Conservation (phyloP, 2,329 filamentous ascomycete genomes). For the Thielaviopsis populi region DNA sequence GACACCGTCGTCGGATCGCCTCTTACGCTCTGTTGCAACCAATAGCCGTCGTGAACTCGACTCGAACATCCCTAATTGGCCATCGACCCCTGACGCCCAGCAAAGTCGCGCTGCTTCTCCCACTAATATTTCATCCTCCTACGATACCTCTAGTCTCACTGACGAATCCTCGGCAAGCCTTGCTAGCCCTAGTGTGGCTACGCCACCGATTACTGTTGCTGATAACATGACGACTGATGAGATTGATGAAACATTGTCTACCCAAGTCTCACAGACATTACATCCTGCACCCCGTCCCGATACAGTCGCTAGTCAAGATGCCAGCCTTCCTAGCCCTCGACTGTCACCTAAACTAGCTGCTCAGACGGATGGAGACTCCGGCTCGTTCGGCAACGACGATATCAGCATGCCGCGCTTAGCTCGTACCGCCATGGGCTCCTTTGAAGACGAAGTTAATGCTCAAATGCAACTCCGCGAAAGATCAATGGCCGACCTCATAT, state of each 20-base stretch:
- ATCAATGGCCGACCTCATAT: neutral
- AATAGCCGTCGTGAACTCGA: constrained; percentile 1
- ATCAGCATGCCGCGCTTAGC: constrained; percentile 19
- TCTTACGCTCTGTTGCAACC: constrained; percentile 6
- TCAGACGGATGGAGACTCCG: constrained; percentile 30
- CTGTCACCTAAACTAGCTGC: constrained; percentile 82
- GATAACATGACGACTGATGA: constrained; percentile 27
- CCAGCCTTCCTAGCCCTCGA: constrained; percentile 85
- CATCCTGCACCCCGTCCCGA: constrained; percentile 3
- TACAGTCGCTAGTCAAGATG: constrained; percentile 47
- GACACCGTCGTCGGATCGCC: constrained; percentile 6
- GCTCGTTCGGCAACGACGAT: constrained; percentile 29
- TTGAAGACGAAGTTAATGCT: constrained; percentile 5
- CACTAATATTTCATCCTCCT: constrained; percentile 23
- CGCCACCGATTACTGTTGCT: constrained; percentile 48
- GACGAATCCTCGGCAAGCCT: constrained; percentile 43
- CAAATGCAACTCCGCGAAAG: constrained; percentile 9
- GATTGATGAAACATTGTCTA: constrained; percentile 45
- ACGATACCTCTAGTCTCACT: constrained; percentile 36
- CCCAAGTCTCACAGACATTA: neutral
- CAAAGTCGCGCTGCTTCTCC: constrained; percentile 8
- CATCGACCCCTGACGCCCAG: constrained; percentile 9
- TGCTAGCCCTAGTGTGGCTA: constrained; percentile 51
- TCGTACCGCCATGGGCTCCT: neutral
- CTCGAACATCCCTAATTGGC: neutral